Evolutionary conservation across 805 yeast genomes (phyloP).

Genomic region (Teunomyces aglyptinius): DNA sequence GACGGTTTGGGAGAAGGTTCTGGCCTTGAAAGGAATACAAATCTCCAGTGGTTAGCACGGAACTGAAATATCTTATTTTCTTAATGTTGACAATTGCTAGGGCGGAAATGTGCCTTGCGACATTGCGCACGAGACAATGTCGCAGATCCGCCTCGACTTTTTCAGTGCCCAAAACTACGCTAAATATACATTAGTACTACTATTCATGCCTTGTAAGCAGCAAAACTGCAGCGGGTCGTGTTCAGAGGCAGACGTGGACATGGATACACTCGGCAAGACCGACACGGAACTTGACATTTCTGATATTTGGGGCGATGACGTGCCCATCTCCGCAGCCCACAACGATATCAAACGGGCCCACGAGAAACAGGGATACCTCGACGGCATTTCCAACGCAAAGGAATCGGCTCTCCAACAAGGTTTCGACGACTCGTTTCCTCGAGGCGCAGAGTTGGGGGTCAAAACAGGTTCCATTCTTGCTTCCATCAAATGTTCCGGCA

Average conservation of each 20-base stretch:
- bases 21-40: neutral
- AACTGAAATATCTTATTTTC: constrained; percentile 6
- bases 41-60: constrained; percentile 11
- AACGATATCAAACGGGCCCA: constrained; percentile 56
- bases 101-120: neutral
- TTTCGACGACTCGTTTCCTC: constrained; percentile 75
- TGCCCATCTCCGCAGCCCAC: constrained; percentile 14
- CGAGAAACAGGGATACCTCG: constrained; percentile 77
- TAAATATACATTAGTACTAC: neutral
- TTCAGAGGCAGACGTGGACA: constrained; percentile 1
- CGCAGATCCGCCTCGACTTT: neutral
- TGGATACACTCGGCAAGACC: neutral
- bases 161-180: too few relatives aligned
- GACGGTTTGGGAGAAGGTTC: constrained; percentile 5
- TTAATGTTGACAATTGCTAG: constrained; percentile 3
- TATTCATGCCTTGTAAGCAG: neutral
- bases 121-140: neutral
- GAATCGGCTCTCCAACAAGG: constrained; percentile 73
- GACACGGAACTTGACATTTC: constrained; percentile 10
- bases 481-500: constrained; percentile 26
- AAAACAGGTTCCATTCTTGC: constrained; percentile 67
- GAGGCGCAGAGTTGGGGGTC: constrained; percentile 70
- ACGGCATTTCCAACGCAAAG: constrained; percentile 69
- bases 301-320: constrained; percentile 34
- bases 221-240: constrained; percentile 5